phyloP scores from a whole-genome alignment of 176 grass and related monocot species.

The Ensete ventricosum region DNA sequence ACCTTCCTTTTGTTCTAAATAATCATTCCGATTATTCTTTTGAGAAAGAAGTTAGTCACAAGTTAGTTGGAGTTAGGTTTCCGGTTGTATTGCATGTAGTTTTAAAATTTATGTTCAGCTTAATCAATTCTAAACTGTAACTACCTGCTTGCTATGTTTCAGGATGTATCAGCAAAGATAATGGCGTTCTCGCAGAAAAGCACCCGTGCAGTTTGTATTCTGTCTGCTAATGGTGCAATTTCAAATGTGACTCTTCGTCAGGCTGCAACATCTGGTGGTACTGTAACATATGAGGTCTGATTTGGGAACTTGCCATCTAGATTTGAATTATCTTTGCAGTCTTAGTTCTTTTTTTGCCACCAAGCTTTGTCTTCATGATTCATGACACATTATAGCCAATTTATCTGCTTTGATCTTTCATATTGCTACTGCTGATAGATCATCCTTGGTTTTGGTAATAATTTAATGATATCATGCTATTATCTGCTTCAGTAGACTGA shows the following conservation, averaged over 20 bases:
- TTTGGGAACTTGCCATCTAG: neutral
- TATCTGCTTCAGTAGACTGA: no score
- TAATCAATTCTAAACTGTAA: no score
- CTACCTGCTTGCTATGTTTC: constrained; percentile 14
- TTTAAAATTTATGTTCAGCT: neutral
- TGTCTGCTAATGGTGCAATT: constrained; percentile 87
- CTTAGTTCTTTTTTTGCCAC: neutral
- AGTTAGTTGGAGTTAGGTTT: neutral
- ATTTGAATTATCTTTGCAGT: neutral
- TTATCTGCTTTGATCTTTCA: neutral
- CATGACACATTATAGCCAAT: no score
- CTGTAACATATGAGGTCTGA: constrained; percentile 78
- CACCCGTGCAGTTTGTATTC: constrained; percentile 56
- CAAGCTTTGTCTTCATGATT: no score
- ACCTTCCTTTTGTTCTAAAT: neutral
- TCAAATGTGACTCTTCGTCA: constrained; percentile 91
- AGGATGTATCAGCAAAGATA: constrained; percentile 93
- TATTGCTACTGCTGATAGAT: no score
- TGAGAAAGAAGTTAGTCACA: neutral
- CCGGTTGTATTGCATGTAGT: neutral
- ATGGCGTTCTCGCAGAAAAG: constrained; percentile 83
- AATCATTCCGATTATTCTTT: neutral
- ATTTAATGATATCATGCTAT: no score
- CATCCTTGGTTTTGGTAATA: no score
- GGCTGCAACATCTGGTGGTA: constrained; percentile 75